These are phyloP conservation scores for Eutrema japonicum DNA, from an alignment of 345 rosid species.

Conservation along the genomic window DNA sequence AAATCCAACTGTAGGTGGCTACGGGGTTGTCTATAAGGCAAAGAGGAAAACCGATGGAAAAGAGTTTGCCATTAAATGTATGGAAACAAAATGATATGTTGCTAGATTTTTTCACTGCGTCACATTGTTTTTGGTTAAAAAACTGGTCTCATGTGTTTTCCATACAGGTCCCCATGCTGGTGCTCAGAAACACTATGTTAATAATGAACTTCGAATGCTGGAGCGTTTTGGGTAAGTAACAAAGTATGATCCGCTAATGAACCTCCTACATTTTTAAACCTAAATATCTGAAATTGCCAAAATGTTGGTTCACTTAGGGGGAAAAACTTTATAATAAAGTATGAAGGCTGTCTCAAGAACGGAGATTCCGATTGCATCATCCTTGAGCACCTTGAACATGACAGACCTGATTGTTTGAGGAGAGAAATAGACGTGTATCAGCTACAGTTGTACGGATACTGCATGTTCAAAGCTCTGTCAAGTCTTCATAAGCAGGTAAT, in stretches of 20 bases:
- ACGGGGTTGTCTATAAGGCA: conserved; percentile 90
- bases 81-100: conserved; percentile 36
- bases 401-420: conserved; percentile 92
- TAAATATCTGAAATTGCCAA: conserved; percentile 14
- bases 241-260: conserved; percentile 36
- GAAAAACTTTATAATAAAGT: conserved; percentile 72
- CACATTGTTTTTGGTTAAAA: conserved; percentile 19
- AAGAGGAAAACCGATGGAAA: conserved; percentile 69
- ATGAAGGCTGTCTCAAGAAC: conserved; percentile 78
- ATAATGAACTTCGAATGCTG: conserved; percentile 82
- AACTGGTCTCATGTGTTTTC: conserved; percentile 33
- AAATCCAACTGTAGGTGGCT: conserved; percentile 76
- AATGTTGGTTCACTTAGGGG: conserved; percentile 63
- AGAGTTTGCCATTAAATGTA: conserved; percentile 92
- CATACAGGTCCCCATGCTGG: conserved; percentile 83
- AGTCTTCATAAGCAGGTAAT: conserved; percentile 86
- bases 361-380: conserved; percentile 80
- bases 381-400: conserved; percentile 88
- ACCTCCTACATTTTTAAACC: conserved; percentile 2
- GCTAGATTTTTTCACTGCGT: conserved; percentile 23
- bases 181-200: conserved; percentile 67
- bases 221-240: conserved; percentile 93
- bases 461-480: conserved; percentile 87
- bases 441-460: conserved; percentile 81
- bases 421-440: conserved; percentile 72